phyloP scores from a whole-genome alignment of 1,284 basidiomycete species.

The Sutorius eximius region DNA sequence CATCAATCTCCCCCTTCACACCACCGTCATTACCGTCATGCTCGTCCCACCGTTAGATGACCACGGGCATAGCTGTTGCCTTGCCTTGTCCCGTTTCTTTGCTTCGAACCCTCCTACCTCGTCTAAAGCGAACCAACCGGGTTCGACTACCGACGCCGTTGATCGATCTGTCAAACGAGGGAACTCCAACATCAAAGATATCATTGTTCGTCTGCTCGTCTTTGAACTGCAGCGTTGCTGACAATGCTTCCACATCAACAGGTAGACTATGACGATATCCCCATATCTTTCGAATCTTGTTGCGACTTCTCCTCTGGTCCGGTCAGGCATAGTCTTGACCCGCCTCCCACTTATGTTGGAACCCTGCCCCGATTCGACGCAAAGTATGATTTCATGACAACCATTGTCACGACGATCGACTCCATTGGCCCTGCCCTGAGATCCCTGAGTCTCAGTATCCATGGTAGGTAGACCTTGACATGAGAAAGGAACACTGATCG shows the following conservation, averaged over 20 bases:
- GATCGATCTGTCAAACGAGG: slow-evolving; percentile 7
- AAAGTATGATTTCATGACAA: slow-evolving; percentile 35
- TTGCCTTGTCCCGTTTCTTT: slow-evolving; percentile 26
- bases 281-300: slow-evolving; percentile 34
- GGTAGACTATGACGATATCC: slow-evolving; percentile 20
- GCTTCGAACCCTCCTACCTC: slow-evolving; percentile 1
- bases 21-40: slow-evolving; percentile 18
- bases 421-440: slow-evolving; percentile 47
- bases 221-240: not conserved
- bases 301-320: slow-evolving; percentile 31
- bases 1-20: slow-evolving; percentile 4
- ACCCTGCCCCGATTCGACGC: slow-evolving; percentile 20
- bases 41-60: slow-evolving; percentile 24
- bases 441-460: slow-evolving; percentile 56
- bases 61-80: slow-evolving; percentile 24
- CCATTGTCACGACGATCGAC: slow-evolving; percentile 49
- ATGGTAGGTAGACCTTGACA: slow-evolving; percentile 43
- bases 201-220: slow-evolving; percentile 15
- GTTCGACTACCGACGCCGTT: not conserved
- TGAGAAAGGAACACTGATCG: not conserved
- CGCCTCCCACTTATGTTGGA: slow-evolving; percentile 44
- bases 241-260: slow-evolving; percentile 6
- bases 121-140: not conserved
- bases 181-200: not conserved
- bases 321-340: slow-evolving; percentile 21